Conservation (phyloP, 768 basidiomycete genomes). For the Macrolepiota albuminosa region DNA sequence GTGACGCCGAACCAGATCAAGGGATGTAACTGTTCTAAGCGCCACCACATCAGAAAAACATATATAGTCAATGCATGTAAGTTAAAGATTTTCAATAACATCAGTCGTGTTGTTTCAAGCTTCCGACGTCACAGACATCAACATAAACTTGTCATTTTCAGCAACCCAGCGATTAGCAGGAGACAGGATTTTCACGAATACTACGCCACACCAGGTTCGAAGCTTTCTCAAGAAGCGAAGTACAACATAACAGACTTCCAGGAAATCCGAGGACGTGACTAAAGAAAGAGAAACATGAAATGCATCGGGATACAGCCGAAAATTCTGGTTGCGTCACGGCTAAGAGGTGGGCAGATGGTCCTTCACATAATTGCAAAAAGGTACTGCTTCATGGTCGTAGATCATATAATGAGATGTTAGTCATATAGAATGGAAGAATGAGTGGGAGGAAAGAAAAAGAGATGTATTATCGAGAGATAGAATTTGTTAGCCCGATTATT, state of each 20-base stretch:
- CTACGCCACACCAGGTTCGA: not conserved
- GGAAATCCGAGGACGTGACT: no score
- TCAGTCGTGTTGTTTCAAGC: not conserved
- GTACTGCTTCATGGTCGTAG: no score
- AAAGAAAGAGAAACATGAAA: not conserved
- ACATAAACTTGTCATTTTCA: not conserved
- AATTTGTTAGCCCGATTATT: not conserved
- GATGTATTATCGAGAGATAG: not conserved
- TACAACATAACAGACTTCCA: no score
- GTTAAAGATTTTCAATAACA: not conserved
- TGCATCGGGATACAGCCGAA: not conserved
- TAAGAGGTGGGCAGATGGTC: not conserved
- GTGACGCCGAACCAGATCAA: not conserved
- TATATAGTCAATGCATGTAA: no score
- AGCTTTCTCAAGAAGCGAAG: not conserved
- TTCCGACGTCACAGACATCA: not conserved
- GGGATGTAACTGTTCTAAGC: not conserved
- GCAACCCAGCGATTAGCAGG: not conserved
- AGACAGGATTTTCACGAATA: not conserved
- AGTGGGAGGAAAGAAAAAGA: no score
- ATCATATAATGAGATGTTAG: no score
- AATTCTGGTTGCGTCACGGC: not conserved
- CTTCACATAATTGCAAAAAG: not conserved
- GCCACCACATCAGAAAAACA: not conserved
- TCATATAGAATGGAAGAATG: no score